Evolutionary conservation across 768 basidiomycete genomes (phyloP).

Genomic region (Sarcodon sp.): DNA sequence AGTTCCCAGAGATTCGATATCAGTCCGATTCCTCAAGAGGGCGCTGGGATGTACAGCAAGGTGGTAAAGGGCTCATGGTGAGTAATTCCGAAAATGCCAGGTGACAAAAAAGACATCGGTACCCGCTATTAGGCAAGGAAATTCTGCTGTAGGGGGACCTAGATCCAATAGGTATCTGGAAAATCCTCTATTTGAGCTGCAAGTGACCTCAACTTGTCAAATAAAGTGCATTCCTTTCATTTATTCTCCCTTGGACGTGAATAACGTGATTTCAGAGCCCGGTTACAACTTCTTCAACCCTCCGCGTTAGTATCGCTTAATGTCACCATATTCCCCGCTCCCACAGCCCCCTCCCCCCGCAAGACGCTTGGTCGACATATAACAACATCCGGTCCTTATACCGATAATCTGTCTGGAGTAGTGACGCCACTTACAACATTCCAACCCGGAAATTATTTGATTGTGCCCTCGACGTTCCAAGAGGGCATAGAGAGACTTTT

Average conservation of each 20-base stretch:
- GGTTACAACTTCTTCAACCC: constrained; percentile 40
- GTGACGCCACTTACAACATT: constrained; percentile 39
- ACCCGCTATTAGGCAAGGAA: constrained; percentile 31
- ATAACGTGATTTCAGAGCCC: constrained; percentile 32
- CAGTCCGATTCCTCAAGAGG: constrained; percentile 64
- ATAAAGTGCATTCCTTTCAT: constrained; percentile 33
- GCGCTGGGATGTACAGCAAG: constrained; percentile 82
- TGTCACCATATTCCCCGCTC: constrained; percentile 36
- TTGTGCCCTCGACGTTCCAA: constrained; percentile 66
- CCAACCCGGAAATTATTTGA: constrained; percentile 51
- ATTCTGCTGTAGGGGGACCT: constrained; percentile 58
- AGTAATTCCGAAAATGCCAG: constrained; percentile 9
- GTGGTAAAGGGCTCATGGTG: constrained; percentile 64
- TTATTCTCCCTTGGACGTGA: background rate
- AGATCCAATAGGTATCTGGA: constrained; percentile 45
- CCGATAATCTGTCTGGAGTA: constrained; percentile 64
- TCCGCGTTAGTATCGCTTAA: constrained; percentile 38
- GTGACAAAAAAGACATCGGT: background rate
- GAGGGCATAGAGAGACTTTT: constrained; percentile 45
- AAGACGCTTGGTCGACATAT: constrained; percentile 25
- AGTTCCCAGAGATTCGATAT: constrained; percentile 51
- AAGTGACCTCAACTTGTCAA: constrained; percentile 35
- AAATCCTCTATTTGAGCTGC: constrained; percentile 62
- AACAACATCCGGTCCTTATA: constrained; percentile 69
- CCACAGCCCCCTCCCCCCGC: constrained; percentile 12